Evolutionary conservation across 2,329 filamentous ascomycete species (phyloP).

Genomic region (Arthrinium phaeospermum): DNA sequence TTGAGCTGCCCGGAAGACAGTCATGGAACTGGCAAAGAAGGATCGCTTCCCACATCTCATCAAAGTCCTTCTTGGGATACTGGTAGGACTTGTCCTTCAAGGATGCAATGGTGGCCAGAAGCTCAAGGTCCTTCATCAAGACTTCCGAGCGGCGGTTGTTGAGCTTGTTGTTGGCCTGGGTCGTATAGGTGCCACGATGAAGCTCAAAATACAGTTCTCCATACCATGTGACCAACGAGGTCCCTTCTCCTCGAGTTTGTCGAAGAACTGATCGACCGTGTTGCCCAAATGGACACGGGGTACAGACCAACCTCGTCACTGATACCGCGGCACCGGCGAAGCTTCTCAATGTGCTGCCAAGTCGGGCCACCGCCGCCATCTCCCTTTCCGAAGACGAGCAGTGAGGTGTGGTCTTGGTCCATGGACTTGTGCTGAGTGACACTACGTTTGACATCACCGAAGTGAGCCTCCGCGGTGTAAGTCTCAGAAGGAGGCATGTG

Average conservation of each 20-base stretch:
- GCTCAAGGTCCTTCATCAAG: constrained; percentile 85
- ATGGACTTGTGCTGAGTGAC: constrained; percentile 93
- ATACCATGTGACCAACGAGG: constrained; percentile 91
- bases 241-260: constrained; percentile 79
- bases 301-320: constrained; percentile 83
- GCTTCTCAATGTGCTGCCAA: constrained; percentile 92
- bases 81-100: constrained; percentile 75
- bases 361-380: constrained; percentile 96
- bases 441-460: constrained; percentile 91
- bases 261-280: constrained; percentile 95
- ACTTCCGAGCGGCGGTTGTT: constrained; percentile 90
- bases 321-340: constrained; percentile 88
- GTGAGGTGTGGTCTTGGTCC: constrained; percentile 87
- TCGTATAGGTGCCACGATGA: constrained; percentile 96
- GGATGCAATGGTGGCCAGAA: constrained; percentile 84
- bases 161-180: constrained; percentile 94
- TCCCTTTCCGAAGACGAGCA: constrained; percentile 95
- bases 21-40: constrained; percentile 97
- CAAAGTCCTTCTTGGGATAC: constrained; percentile 93
- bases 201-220: constrained; percentile 98
- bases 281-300: constrained; percentile 88
- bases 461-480: constrained; percentile 92
- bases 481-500: constrained; percentile 97
- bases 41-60: constrained; percentile 93
- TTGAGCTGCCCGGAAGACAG: constrained; percentile 90